Conservation (phyloP, 192 early-diverging fungal species). For the Backusella sp. region DNA sequence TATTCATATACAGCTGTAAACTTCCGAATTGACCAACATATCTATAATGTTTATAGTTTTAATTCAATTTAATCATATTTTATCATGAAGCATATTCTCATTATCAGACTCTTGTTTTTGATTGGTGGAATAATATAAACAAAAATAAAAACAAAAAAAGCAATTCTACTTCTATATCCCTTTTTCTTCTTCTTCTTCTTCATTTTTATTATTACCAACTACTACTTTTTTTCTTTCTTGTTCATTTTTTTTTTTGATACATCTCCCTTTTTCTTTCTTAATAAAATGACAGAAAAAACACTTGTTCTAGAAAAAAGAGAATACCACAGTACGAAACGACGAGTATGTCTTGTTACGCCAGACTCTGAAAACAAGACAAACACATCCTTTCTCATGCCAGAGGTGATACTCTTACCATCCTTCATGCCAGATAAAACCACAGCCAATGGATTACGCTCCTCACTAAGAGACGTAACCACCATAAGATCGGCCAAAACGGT, state of each 20-base stretch:
- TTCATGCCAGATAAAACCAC: neutral
- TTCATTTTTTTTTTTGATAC: neutral
- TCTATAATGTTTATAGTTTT: too few relatives aligned
- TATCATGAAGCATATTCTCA: neutral
- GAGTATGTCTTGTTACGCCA: neutral
- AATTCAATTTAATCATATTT: neutral
- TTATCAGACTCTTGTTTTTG: neutral
- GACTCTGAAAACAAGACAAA: neutral
- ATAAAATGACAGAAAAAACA: neutral
- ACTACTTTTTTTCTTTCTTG: too few relatives aligned
- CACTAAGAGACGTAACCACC: neutral
- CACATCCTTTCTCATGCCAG: neutral
- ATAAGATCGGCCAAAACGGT: neutral
- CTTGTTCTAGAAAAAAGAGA: neutral
- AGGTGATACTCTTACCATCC: neutral
- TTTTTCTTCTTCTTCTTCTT: neutral
- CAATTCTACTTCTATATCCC: neutral
- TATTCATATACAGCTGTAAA: neutral
- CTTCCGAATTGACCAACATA: neutral
- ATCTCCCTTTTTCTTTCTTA: too few relatives aligned
- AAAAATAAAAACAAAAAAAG: neutral
- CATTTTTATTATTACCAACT: neutral
- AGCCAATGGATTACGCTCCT: neutral
- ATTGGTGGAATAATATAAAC: neutral
- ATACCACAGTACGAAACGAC: neutral